These are phyloP conservation scores for Penicillium manginii DNA, from an alignment of 495 filamentous ascomycete genomes.

Conservation along the genomic window DNA sequence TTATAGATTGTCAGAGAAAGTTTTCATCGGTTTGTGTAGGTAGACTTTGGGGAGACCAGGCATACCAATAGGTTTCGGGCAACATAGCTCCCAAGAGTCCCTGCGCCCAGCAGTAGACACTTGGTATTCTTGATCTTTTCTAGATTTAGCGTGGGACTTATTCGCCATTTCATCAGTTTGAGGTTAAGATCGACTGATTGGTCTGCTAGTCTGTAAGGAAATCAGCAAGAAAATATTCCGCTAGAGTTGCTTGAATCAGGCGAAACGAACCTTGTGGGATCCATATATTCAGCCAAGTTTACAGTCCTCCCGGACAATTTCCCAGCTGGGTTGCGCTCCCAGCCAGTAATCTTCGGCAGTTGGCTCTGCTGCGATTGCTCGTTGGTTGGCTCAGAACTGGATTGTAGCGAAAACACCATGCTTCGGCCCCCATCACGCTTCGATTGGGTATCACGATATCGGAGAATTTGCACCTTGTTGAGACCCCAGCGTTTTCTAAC, in stretches of 20 bases:
- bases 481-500: slow-evolving; percentile 82
- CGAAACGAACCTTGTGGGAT: slow-evolving; percentile 65
- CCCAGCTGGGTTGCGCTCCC: slow-evolving; percentile 80
- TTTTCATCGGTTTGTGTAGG: neutral
- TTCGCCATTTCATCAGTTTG: slow-evolving; percentile 98
- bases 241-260: neutral
- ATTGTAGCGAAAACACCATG: slow-evolving; percentile 70
- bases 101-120: slow-evolving; percentile 92
- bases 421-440: slow-evolving; percentile 78
- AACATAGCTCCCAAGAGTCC: slow-evolving; percentile 92
- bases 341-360: slow-evolving; percentile 89
- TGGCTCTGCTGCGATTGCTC: slow-evolving; percentile 35
- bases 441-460: slow-evolving; percentile 81
- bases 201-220: slow-evolving; percentile 67
- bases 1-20: neutral
- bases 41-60: neutral
- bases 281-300: slow-evolving; percentile 88
- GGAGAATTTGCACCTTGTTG: slow-evolving; percentile 78
- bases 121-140: slow-evolving; percentile 88
- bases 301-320: slow-evolving; percentile 77
- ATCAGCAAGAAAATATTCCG: neutral
- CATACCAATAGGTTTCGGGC: slow-evolving; percentile 78
- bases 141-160: slow-evolving; percentile 84
- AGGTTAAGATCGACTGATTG: slow-evolving; percentile 97
- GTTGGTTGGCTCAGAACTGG: slow-evolving; percentile 40